Percentiles rank a stretch among this genome's conserved stretches.
phyloP scores from a whole-genome alignment of 202 grass and related monocot genomes.

The Carex sylvatica region DNA sequence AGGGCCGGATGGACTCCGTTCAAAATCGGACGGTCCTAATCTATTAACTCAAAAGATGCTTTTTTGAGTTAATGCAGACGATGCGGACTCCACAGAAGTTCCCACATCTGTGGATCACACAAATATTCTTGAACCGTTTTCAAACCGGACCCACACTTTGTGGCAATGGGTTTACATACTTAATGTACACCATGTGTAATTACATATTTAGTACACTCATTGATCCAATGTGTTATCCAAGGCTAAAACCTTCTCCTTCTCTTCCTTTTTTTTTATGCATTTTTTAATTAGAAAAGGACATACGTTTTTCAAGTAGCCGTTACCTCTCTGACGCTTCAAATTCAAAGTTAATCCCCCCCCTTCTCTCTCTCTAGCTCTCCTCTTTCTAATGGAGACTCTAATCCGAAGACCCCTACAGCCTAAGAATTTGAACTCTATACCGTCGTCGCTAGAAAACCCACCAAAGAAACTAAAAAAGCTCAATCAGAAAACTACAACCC shows the following conservation, averaged over 20 bases:
- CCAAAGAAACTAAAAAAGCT: slow-evolving; percentile 22
- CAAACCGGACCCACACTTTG: not conserved
- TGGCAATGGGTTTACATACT: not conserved
- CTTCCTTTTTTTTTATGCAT: slow-evolving; percentile 7
- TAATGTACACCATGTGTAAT: not conserved
- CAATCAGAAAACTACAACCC: slow-evolving; percentile 24
- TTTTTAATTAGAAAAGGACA: not conserved
- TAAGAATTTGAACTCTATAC: slow-evolving; percentile 28
- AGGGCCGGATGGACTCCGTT: too few species aligned
- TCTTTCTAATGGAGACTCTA: slow-evolving; percentile 21
- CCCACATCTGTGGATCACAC: not conserved
- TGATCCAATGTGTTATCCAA: not conserved
- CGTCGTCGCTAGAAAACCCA: slow-evolving; percentile 7
- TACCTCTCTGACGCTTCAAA: slow-evolving; percentile 37
- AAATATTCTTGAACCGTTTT: not conserved
- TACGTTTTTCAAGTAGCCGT: slow-evolving; percentile 53
- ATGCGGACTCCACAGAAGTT: not conserved
- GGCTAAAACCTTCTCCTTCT: slow-evolving; percentile 27
- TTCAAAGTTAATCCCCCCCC: slow-evolving; percentile 18
- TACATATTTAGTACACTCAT: not conserved
- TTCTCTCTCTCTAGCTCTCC: not conserved
- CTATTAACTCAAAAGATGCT: too few species aligned
- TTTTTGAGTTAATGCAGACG: too few species aligned
- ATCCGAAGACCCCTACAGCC: slow-evolving; percentile 29
- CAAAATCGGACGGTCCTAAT: too few species aligned